These are phyloP conservation scores for Metarhizium humberi DNA, from an alignment of 2,329 filamentous ascomycete species.

Conservation along the genomic window DNA sequence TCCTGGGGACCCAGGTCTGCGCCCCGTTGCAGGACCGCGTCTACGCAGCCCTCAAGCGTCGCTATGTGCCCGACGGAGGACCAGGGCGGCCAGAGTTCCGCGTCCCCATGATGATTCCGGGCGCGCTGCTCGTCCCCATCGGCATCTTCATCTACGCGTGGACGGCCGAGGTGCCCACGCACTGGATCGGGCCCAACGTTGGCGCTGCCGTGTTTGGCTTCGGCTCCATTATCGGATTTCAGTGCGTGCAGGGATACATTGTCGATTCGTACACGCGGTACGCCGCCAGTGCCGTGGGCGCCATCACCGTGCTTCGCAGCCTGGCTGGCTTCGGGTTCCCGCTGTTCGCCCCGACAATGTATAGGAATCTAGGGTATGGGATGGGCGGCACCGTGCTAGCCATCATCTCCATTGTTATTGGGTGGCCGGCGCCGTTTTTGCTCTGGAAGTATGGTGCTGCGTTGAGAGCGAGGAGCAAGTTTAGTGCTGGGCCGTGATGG, in stretches of 20 bases:
- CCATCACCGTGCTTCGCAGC: constrained; percentile 33
- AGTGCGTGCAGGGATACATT: constrained; percentile 36
- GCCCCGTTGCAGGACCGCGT: constrained; percentile 36
- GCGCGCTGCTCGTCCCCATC: constrained; percentile 29
- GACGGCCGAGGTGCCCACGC: constrained; percentile 30
- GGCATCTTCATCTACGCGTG: constrained; percentile 37
- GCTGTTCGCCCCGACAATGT: constrained; percentile 39
- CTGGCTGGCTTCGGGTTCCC: constrained; percentile 43
- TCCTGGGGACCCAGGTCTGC: constrained; percentile 25
- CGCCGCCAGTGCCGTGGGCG: constrained; percentile 35
- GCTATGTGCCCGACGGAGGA: constrained; percentile 23
- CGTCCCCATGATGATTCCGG: constrained; percentile 31
- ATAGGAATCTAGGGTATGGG: constrained; percentile 30
- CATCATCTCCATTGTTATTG: constrained; percentile 28
- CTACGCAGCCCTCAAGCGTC: constrained; percentile 32
- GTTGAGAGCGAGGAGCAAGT: constrained; percentile 23
- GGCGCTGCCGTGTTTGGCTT: constrained; percentile 28
- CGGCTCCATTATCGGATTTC: constrained; percentile 31
- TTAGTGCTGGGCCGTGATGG: constrained; percentile 5
- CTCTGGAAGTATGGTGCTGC: constrained; percentile 34
- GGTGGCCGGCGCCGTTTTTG: constrained; percentile 31
- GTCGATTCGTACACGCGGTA: constrained; percentile 38
- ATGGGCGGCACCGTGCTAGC: constrained; percentile 34
- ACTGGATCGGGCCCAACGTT: constrained; percentile 37
- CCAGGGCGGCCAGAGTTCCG: constrained; percentile 32